Percentiles rank a stretch among this genome's conserved stretches.
phyloP scores from a whole-genome alignment of 148 eudicot genomes.

The Vaccinium vitisidaea region DNA sequence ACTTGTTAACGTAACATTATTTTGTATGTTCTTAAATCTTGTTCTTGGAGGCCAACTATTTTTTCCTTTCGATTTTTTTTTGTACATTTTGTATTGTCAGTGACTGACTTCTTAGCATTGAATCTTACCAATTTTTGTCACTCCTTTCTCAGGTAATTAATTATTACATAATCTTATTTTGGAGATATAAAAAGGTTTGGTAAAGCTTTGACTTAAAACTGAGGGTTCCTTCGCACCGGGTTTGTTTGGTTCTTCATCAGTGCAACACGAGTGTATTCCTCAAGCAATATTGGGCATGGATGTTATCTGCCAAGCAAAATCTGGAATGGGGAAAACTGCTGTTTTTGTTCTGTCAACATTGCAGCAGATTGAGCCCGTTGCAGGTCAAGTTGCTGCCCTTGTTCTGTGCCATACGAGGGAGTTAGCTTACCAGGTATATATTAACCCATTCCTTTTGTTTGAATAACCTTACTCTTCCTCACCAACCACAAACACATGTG shows the following conservation, averaged over 20 bases:
- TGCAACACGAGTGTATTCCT: conserved; percentile 81
- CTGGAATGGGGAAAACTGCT: conserved; percentile 85
- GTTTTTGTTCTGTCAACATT: conserved; percentile 71
- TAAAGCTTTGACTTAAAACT: conserved; percentile 59
- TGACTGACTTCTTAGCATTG: not conserved
- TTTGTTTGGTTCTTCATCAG: conserved; percentile 67
- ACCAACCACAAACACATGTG: not conserved
- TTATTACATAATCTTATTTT: conserved; percentile 29
- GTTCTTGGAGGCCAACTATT: not conserved
- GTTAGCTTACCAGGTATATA: conserved; percentile 65
- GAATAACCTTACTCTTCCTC: not conserved
- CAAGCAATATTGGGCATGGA: conserved; percentile 87
- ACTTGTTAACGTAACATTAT: not conserved
- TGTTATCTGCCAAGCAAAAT: conserved; percentile 82
- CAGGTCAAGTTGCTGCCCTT: conserved; percentile 80
- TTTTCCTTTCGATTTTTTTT: not conserved
- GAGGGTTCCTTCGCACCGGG: conserved; percentile 51
- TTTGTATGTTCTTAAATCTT: not conserved
- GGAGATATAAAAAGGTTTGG: conserved; percentile 50
- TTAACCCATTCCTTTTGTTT: not conserved
- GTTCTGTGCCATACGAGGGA: conserved; percentile 74
- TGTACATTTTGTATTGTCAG: no score
- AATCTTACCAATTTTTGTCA: not conserved
- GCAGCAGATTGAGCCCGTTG: conserved; percentile 73
- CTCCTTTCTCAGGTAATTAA: conserved; percentile 47